Evolutionary conservation across 352 stramenopile genomes (phyloP).

Genomic region (Phytophthora sansomeana): DNA sequence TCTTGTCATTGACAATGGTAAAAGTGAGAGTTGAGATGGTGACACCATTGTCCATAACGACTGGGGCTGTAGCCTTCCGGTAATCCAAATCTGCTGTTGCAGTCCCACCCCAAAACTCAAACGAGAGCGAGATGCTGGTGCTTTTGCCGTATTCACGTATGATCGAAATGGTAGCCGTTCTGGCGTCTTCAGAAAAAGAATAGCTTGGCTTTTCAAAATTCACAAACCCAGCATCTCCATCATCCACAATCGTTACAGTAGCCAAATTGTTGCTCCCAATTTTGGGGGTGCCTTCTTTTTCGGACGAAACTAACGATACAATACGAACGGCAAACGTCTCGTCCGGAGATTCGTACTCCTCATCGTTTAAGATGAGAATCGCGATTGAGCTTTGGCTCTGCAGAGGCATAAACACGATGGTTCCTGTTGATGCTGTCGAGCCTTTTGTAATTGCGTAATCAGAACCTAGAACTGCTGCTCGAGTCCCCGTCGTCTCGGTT

Average conservation of each 20-base stretch:
- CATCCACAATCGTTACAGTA: conserved; percentile 64
- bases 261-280: conserved; percentile 46
- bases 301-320: conserved; percentile 11
- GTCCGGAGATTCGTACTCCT: conserved; percentile 44
- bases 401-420: conserved; percentile 45
- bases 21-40: conserved; percentile 45
- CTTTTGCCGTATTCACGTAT: conserved; percentile 58
- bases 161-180: conserved; percentile 45
- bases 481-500: conserved; percentile 5
- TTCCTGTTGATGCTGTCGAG: conserved; percentile 21
- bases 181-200: conserved; percentile 43
- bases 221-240: conserved; percentile 65
- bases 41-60: conserved; percentile 55
- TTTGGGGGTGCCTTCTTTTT: conserved; percentile 23
- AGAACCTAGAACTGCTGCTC: conserved; percentile 36
- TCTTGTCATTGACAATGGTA: conserved; percentile 67
- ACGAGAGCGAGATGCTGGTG: conserved; percentile 40
- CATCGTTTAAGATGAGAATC: conserved; percentile 58
- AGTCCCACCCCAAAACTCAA: conserved; percentile 48
- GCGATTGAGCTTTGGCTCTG: conserved; percentile 36
- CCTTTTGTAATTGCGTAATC: conserved; percentile 44
- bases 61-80: conserved; percentile 26
- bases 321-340: conserved; percentile 57
- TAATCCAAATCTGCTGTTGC: conserved; percentile 60
- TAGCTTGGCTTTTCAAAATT: conserved; percentile 48